Conservation (phyloP, 164 flowering plant species). For the Magnolia kwangsiensis region DNA sequence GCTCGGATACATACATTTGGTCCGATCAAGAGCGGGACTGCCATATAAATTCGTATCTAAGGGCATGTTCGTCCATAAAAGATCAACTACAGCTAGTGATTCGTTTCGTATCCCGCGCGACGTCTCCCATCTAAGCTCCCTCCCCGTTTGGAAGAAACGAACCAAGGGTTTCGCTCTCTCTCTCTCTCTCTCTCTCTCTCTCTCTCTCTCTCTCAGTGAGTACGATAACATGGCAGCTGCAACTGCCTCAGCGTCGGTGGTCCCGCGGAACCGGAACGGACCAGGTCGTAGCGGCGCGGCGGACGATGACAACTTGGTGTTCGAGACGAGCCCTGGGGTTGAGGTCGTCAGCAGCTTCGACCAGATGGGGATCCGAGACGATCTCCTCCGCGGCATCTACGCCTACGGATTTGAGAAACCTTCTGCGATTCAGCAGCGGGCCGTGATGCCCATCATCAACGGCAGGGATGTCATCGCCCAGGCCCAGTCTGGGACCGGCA, state of each 20-base stretch:
- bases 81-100: no score
- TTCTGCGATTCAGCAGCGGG: constrained; percentile 91
- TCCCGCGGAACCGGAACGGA: constrained; percentile 39
- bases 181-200: not conserved
- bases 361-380: constrained; percentile 77
- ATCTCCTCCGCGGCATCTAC: constrained; percentile 80
- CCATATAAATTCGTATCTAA: no score
- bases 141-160: no score
- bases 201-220: no score
- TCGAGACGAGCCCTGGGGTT: constrained; percentile 79
- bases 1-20: no score
- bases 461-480: constrained; percentile 95
- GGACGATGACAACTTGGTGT: constrained; percentile 58
- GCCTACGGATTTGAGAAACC: constrained; percentile 85
- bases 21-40: no score
- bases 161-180: not conserved
- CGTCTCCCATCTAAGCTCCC: no score
- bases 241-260: constrained; percentile 22
- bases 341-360: constrained; percentile 70
- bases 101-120: no score
- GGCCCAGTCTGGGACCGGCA: constrained; percentile 96
- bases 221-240: not conserved
- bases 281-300: constrained; percentile 16
- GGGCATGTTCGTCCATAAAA: no score
- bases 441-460: constrained; percentile 72